Evolutionary conservation across 306 rosid species (phyloP).

Genomic region (Rubus parviflorus): DNA sequence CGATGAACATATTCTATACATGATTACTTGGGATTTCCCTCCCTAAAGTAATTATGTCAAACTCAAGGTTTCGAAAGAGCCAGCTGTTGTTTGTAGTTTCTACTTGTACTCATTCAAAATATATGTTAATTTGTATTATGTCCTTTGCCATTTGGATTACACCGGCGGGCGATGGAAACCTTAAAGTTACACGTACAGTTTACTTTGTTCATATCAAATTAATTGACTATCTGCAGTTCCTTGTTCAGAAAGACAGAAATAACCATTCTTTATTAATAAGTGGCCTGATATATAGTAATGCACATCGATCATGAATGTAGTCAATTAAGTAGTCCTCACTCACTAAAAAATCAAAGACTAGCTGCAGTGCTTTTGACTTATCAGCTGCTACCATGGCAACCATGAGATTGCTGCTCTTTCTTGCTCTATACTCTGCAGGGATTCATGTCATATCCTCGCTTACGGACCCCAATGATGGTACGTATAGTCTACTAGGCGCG

Average conservation of each 20-base stretch:
- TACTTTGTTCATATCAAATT: neutral
- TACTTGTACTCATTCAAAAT: neutral
- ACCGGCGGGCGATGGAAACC: neutral
- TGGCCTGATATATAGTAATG: neutral
- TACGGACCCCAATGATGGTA: constrained; percentile 62
- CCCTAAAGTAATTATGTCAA: neutral
- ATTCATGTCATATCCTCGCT: constrained; percentile 36
- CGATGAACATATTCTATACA: neutral
- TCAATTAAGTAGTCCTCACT: neutral
- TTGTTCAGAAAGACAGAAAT: neutral
- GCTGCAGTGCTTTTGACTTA: constrained; percentile 7
- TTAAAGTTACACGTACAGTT: neutral
- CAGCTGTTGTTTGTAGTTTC: neutral
- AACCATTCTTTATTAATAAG: neutral
- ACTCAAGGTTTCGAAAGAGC: neutral
- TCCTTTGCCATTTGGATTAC: neutral
- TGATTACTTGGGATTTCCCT: neutral
- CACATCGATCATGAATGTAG: neutral
- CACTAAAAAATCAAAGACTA: neutral
- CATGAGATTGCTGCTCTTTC: constrained; percentile 34
- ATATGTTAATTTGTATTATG: neutral
- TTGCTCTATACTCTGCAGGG: constrained; percentile 43
- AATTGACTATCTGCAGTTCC: neutral
- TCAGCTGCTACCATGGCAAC: constrained; percentile 24
- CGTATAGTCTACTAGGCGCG: constrained; percentile 29